phyloP scores from a whole-genome alignment of 495 filamentous ascomycete genomes.

The Neurospora sp. region DNA sequence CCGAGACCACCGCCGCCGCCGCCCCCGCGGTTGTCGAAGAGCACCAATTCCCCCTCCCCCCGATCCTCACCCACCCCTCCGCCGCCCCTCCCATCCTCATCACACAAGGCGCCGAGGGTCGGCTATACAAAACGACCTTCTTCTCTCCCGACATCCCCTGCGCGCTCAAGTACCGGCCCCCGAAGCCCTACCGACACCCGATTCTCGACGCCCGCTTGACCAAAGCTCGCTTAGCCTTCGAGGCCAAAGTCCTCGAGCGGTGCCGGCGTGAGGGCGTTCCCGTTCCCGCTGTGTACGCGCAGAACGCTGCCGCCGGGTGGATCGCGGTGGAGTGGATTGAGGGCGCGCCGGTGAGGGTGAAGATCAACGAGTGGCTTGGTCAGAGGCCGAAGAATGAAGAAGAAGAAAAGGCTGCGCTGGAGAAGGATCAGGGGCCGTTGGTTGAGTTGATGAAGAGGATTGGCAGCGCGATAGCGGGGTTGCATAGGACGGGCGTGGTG shows the following conservation, averaged over 20 bases:
- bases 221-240: slow-evolving; percentile 71
- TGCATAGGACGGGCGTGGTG: slow-evolving; percentile 75
- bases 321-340: slow-evolving; percentile 85
- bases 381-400: slow-evolving; percentile 29
- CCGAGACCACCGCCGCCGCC: not conserved
- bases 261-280: slow-evolving; percentile 64
- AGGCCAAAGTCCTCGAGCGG: slow-evolving; percentile 73
- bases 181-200: slow-evolving; percentile 88
- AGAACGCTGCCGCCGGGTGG: slow-evolving; percentile 70
- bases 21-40: not conserved
- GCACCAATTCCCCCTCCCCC: slow-evolving; percentile 45
- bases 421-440: slow-evolving; percentile 25
- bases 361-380: slow-evolving; percentile 55
- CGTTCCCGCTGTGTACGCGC: slow-evolving; percentile 66
- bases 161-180: slow-evolving; percentile 86
- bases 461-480: slow-evolving; percentile 60
- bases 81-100: slow-evolving; percentile 51
- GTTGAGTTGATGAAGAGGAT: slow-evolving; percentile 58
- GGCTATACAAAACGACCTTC: slow-evolving; percentile 80
- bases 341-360: slow-evolving; percentile 56
- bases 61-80: slow-evolving; percentile 51
- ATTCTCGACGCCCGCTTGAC: slow-evolving; percentile 81
- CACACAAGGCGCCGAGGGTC: slow-evolving; percentile 89
- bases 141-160: slow-evolving; percentile 57
- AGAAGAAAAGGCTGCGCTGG: slow-evolving; percentile 27